Conservation (phyloP, 1,284 basidiomycete genomes). For the Testicularia cyperi region DNA sequence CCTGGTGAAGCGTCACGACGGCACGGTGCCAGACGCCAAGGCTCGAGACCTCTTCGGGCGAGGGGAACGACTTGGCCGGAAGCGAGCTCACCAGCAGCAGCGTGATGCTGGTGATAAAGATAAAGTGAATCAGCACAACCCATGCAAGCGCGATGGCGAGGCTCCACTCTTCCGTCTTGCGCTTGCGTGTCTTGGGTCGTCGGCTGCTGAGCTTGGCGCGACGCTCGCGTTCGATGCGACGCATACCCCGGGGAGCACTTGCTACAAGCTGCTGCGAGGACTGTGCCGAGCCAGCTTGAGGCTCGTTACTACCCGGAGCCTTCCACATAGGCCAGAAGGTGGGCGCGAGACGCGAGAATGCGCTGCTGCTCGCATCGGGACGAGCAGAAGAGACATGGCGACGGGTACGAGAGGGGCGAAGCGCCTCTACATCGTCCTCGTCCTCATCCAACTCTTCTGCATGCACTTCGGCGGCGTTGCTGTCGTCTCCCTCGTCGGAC, state of each 20-base stretch:
- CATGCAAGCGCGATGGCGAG: conserved; percentile 74
- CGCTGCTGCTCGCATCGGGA: conserved; percentile 47
- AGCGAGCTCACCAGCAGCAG: conserved; percentile 22
- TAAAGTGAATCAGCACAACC: conserved; percentile 71
- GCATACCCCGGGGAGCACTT: conserved; percentile 27
- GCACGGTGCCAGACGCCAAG: conserved; percentile 12
- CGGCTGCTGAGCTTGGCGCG: conserved; percentile 14
- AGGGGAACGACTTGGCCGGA: conserved; percentile 19
- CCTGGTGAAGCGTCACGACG: conserved; percentile 1
- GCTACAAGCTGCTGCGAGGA: conserved; percentile 11
- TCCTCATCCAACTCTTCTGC: conserved; percentile 1
- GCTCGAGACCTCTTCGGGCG: conserved; percentile 24
- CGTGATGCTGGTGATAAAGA: conserved; percentile 20
- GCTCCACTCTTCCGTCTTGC: conserved; percentile 70
- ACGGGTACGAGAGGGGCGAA: not conserved
- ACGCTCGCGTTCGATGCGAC: conserved; percentile 22
- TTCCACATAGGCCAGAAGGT: conserved; percentile 58
- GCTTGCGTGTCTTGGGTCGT: conserved; percentile 19
- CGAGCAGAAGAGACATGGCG: conserved; percentile 3
- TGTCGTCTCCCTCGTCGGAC: conserved; percentile 13
- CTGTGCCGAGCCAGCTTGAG: too few species aligned
- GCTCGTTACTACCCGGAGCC: too few species aligned
- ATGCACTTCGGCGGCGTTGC: too few species aligned
- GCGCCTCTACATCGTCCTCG: conserved; percentile 6
- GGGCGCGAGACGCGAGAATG: conserved; percentile 47